Evolutionary conservation across 2,329 filamentous ascomycete species (phyloP).

Genomic region (Penicillium sp.): DNA sequence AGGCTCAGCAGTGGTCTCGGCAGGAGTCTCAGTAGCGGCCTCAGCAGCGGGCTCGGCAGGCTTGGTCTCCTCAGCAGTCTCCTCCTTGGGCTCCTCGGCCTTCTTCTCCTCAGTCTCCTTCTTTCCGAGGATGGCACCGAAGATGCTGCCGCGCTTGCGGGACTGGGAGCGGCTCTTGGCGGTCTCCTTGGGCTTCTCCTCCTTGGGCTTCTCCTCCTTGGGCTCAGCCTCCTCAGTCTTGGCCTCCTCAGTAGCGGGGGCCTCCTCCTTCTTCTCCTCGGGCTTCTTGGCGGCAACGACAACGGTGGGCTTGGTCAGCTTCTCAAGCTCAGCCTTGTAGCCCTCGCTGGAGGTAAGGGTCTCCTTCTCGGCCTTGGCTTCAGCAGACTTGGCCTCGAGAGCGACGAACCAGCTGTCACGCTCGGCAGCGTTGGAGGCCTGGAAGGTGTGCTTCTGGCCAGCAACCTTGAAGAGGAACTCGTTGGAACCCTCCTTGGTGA

Average conservation of each 20-base stretch:
- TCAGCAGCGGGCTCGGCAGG: conserved; percentile 45
- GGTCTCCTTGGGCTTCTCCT: conserved; percentile 41
- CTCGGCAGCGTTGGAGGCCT: conserved; percentile 71
- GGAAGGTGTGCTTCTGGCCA: conserved; percentile 92
- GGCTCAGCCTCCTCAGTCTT: conserved; percentile 32
- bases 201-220: conserved; percentile 27
- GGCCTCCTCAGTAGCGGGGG: conserved; percentile 27
- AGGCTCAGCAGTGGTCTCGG: conserved; percentile 42
- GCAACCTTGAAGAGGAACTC: conserved; percentile 85
- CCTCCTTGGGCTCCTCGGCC: conserved; percentile 43
- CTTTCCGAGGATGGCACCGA: conserved; percentile 59
- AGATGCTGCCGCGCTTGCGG: conserved; percentile 61
- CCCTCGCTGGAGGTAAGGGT: conserved; percentile 74
- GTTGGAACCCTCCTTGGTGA: conserved; percentile 70
- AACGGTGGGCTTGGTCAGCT: conserved; percentile 54
- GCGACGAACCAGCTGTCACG: conserved; percentile 91
- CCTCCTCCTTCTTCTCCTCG: conserved; percentile 27
- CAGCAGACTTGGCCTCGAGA: conserved; percentile 78
- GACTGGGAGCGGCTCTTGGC: conserved; percentile 61
- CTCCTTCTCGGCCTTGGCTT: conserved; percentile 59
- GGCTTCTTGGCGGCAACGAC: conserved; percentile 30
- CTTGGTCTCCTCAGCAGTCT: conserved; percentile 22
- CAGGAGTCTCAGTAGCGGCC: conserved; percentile 44
- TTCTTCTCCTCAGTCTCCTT: conserved; percentile 55
- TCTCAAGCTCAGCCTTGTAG: conserved; percentile 84